Evolutionary conservation across 257 asterid species (phyloP).

Genomic region (Solanum corneliomulleri): DNA sequence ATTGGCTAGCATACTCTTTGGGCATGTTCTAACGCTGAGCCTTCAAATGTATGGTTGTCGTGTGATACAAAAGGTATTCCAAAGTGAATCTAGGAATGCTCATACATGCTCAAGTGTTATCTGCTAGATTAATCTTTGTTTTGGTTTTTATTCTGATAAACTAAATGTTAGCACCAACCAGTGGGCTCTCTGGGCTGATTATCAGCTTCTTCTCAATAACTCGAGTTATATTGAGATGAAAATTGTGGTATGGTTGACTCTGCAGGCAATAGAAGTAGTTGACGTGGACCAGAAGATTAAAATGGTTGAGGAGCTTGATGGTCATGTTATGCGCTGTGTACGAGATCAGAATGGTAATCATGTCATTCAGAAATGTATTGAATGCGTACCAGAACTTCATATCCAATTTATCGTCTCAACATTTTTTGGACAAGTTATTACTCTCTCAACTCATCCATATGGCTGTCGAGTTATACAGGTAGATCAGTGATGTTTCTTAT

Average conservation of each 20-base stretch:
- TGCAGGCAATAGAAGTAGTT: constrained; percentile 89
- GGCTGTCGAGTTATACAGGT: constrained; percentile 99
- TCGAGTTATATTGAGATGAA: not conserved
- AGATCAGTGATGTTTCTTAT: not conserved
- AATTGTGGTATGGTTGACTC: not conserved
- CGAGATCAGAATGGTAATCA: constrained; percentile 98
- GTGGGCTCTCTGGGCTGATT: not conserved
- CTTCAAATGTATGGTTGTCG: constrained; percentile 99
- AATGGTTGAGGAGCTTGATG: constrained; percentile 94
- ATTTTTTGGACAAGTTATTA: constrained; percentile 81
- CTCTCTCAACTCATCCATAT: constrained; percentile 91
- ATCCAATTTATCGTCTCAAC: constrained; percentile 71
- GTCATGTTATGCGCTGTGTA: constrained; percentile 87
- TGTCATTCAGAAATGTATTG: constrained; percentile 90
- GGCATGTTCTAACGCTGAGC: constrained; percentile 77
- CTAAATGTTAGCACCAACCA: not conserved
- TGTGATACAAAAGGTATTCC: constrained; percentile 86
- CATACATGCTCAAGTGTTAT: not conserved
- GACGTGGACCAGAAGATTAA: constrained; percentile 84
- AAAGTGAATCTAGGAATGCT: not conserved
- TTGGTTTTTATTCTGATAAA: not conserved
- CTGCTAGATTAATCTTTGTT: not conserved
- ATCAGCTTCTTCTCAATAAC: not conserved
- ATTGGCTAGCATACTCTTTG: constrained; percentile 69
- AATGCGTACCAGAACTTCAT: constrained; percentile 82